These are phyloP conservation scores for Cladosporium colombiae DNA, from an alignment of 2,329 filamentous ascomycete species.

Conservation along the genomic window DNA sequence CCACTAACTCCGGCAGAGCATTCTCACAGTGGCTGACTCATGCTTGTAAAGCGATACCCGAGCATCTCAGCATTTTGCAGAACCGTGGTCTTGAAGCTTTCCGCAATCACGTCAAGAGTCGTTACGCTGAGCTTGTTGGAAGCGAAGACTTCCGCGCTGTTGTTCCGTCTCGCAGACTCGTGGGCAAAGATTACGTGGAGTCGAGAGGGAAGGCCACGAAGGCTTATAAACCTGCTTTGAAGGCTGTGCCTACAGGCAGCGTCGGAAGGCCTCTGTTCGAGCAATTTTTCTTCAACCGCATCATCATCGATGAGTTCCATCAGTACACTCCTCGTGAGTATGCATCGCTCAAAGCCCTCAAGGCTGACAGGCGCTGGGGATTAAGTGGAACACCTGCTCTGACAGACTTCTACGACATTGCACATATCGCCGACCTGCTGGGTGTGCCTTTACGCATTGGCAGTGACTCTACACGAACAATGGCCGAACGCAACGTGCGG, in stretches of 20 bases:
- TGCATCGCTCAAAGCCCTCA: constrained; percentile 47
- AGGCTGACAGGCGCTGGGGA: constrained; percentile 59
- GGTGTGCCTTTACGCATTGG: constrained; percentile 57
- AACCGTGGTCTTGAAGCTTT: constrained; percentile 37
- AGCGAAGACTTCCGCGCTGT: constrained; percentile 40
- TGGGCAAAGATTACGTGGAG: constrained; percentile 28
- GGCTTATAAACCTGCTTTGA: constrained; percentile 18
- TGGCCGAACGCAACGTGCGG: constrained; percentile 50
- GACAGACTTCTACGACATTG: constrained; percentile 59
- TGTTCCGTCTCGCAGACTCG: constrained; percentile 41
- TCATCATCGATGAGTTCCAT: constrained; percentile 67
- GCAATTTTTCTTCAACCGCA: constrained; percentile 60
- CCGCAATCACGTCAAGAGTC: constrained; percentile 26
- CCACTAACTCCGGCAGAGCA: constrained; percentile 46
- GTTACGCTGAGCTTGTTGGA: constrained; percentile 33
- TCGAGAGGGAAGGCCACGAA: constrained; percentile 23
- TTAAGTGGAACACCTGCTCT: constrained; percentile 64
- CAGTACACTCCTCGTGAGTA: constrained; percentile 51
- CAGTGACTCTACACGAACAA: constrained; percentile 48
- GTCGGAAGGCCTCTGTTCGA: constrained; percentile 49
- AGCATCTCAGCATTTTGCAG: constrained; percentile 44
- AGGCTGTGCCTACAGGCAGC: constrained; percentile 7
- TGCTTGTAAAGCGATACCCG: constrained; percentile 39
- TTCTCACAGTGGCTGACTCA: constrained; percentile 56
- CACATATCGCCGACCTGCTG: constrained; percentile 59